phyloP scores from a whole-genome alignment of 345 rosid species.

The Zanthoxylum bungeanum region DNA sequence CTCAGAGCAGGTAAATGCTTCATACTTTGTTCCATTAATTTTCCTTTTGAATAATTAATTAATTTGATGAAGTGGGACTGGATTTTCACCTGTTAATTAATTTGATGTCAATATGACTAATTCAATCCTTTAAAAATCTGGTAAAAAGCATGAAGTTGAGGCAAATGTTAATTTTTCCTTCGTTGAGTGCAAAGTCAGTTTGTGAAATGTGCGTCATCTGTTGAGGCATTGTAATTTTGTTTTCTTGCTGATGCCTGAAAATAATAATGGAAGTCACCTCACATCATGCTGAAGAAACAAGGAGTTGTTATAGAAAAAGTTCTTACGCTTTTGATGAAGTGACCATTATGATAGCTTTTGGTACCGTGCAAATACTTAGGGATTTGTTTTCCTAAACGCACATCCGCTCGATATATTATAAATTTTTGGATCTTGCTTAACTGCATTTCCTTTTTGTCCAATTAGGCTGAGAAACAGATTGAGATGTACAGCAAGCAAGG shows the following conservation, averaged over 20 bases:
- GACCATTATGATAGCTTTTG: neutral
- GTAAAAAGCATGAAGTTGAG: neutral
- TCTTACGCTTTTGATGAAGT: neutral
- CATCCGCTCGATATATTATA: neutral
- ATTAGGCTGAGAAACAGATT: slow-evolving; percentile 94
- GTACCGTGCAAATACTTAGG: neutral
- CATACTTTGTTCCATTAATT: neutral
- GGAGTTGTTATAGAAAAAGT: neutral
- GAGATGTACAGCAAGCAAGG: slow-evolving; percentile 93
- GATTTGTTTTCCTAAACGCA: neutral
- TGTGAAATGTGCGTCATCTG: neutral
- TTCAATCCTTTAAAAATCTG: neutral
- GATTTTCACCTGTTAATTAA: neutral
- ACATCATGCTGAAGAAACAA: neutral
- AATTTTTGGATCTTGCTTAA: neutral
- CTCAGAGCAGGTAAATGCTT: slow-evolving; percentile 75
- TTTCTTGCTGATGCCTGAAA: neutral
- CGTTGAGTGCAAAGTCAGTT: neutral
- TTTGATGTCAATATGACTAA: neutral
- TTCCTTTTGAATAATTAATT: neutral
- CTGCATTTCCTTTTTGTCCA: neutral
- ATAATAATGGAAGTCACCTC: neutral
- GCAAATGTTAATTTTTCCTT: neutral
- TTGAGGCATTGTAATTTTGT: neutral
- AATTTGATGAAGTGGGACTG: too few relatives aligned